Conservation (phyloP, 2,329 filamentous ascomycete genomes). For the Xylariaceae sp. region DNA sequence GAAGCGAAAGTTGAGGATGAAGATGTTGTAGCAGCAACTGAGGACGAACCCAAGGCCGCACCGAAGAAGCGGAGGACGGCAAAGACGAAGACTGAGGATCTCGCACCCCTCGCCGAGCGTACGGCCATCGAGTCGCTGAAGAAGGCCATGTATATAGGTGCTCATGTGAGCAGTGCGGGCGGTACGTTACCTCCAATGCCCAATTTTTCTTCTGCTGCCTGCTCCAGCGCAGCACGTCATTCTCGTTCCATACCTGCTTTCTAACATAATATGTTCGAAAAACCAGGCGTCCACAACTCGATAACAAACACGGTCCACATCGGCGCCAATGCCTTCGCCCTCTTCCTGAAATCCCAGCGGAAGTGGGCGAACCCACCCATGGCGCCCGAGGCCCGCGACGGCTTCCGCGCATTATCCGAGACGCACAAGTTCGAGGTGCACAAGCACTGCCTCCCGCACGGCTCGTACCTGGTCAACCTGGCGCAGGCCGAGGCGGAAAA, state of each 20-base stretch:
- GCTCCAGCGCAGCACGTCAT: too few relatives aligned
- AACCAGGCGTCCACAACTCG: slow-evolving; percentile 78
- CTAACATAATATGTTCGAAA: slow-evolving; percentile 7
- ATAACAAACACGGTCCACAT: slow-evolving; percentile 73
- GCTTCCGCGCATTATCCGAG: slow-evolving; percentile 65
- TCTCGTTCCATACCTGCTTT: too few relatives aligned
- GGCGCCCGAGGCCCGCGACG: slow-evolving; percentile 57
- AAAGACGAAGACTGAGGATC: slow-evolving; percentile 36
- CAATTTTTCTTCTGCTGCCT: not conserved
- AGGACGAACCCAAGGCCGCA: slow-evolving; percentile 7
- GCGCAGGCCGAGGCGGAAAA: slow-evolving; percentile 77
- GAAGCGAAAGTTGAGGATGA: slow-evolving; percentile 17
- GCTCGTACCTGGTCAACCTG: slow-evolving; percentile 93
- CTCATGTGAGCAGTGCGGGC: slow-evolving; percentile 86
- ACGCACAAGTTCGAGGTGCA: slow-evolving; percentile 65
- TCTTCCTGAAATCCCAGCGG: slow-evolving; percentile 93
- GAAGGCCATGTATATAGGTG: slow-evolving; percentile 74
- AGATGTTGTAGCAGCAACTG: slow-evolving; percentile 8
- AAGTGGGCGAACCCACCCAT: slow-evolving; percentile 88
- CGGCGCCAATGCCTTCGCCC: slow-evolving; percentile 85
- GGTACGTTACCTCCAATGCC: slow-evolving; percentile 43
- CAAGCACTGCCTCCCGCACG: slow-evolving; percentile 79
- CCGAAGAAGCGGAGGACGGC: slow-evolving; percentile 40
- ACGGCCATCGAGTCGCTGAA: slow-evolving; percentile 60
- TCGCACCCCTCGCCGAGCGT: slow-evolving; percentile 61